Base-by-base conservation (phyloP, 345 rosid species). In the Gossypium raimondii region DNA sequence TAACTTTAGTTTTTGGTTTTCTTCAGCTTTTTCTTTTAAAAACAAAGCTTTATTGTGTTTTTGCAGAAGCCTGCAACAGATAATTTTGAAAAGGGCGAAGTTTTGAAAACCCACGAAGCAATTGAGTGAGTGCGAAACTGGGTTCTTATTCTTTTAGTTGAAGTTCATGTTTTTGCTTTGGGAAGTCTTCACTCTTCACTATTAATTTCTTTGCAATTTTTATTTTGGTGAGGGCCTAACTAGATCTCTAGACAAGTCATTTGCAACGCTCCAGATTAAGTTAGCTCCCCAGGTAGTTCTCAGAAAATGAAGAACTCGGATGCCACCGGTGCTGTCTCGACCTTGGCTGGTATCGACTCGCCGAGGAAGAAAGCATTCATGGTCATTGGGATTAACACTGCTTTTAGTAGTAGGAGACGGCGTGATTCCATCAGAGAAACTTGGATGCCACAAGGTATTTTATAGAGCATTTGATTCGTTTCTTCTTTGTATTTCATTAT, bases 401-500 rank as follows among this genome's bases (percentile, higher is more conserved):
- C 97, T 66, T 95, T 95, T 83, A 95, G 99, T 73, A 92, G 98
- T 82, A 86, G 99, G 80, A 96, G 81, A 88, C 88, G 99, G 73
- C 99, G 97, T 64, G 99, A 96, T 84, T 93, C 98, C 12, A 86
- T 96, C 48, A 82, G 99, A 81, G 97, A 82, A 82, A 96, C 98
- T 18, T 96, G 99, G 99, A 93, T 96, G 99, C 99, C 99, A 79
- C 99, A 83, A 85, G 99, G 98, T 95, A 63, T 65, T 62, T 38
- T 7, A 51, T 22, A 16, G 55, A 43, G 58, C n/a, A 24, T 29
- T 18, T 61, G 12, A 41, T 48, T 59, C 10, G 16, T 60, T 70
- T 68, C 11, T 61, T 62, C 62, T 22, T 22, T 11, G 55, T 41
- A 51, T 24, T 24, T 55, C 24, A 63, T 34, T 24, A 4, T 67